Base-by-base conservation (phyloP, 2,329 filamentous ascomycete genomes). In the Tolypocladium ophioglossoides region DNA sequence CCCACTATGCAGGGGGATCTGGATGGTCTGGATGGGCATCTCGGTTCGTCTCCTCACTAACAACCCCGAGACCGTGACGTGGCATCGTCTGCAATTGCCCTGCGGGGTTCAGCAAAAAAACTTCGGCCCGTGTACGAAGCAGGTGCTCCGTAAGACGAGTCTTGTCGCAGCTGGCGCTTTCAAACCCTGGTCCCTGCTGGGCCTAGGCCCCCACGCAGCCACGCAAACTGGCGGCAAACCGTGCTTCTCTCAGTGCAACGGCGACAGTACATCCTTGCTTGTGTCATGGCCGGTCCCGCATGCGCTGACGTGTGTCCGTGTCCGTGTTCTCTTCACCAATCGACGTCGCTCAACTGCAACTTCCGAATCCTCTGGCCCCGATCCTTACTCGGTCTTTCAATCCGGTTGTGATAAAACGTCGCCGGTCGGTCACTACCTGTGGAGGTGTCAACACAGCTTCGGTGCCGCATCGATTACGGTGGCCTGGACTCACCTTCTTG, bases 261-360 rank as follows among this genome's bases (percentile, higher is more conserved):
- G 18, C 44, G 27, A 32, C 18, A 30, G 8, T 14, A 9, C 44
- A n/a, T 9, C 16, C 32, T 20, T 32, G 44, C 18, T 11, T 11
- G 18, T 8, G 27, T 16, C 32, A 34, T 20, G 27, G 14, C 10
- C 10, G 10, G 18, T 20, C 44, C 44, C 27, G 24, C 27, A 32
- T 32, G 44, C 18, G 10, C 5, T 9, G 16, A 18, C 9, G 18
- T 4, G 9, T 18, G 11, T 48, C 7, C 10, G 9, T 14, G n/a
- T 20, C 18, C 27, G n/a, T 20, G 9, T 20, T 20, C 7, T 18
- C 44, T 32, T 64, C 92, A 96, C 94, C 94, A 99, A 71, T 99
- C 92, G 70, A 99, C 89, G 72, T 99, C 94, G 71, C 90, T 96
- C 56, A 97, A 81, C 69, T 97, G 92, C 57, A 99, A 77, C 72